Evolutionary conservation across 2,329 filamentous ascomycete genomes (phyloP).

Genomic region (Diaporthe ilicicola): DNA sequence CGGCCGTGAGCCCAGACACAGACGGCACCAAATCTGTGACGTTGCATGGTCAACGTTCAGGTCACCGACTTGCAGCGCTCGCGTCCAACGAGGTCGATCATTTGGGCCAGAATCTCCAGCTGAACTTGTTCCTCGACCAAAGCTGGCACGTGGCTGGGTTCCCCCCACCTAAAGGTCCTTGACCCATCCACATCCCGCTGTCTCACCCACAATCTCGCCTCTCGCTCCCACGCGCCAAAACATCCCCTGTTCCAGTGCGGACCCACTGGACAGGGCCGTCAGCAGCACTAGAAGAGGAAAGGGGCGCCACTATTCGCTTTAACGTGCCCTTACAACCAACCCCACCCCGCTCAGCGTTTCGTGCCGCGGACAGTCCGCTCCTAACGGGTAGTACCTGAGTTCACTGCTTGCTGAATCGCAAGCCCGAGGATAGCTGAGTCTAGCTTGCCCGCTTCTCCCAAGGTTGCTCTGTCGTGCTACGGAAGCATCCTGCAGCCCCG

Average conservation of each 20-base stretch:
- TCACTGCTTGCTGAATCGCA: constrained; percentile 15
- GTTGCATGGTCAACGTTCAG: constrained; percentile 16
- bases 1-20: constrained; percentile 8
- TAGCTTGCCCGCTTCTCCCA: neutral
- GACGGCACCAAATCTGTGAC: constrained; percentile 19
- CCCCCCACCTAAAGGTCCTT: neutral
- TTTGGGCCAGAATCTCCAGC: neutral
- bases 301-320: neutral
- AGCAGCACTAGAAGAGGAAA: constrained; percentile 23
- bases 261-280: constrained; percentile 20
- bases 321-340: constrained; percentile 7
- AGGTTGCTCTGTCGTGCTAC: constrained; percentile 12
- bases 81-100: neutral
- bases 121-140: neutral
- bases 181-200: constrained; percentile 20
- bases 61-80: constrained; percentile 1
- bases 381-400: constrained; percentile 2
- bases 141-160: neutral
- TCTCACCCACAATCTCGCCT: constrained; percentile 26
- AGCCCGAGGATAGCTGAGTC: neutral
- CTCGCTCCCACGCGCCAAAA: constrained; percentile 21
- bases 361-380: constrained; percentile 14
- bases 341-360: constrained; percentile 19
- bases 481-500: constrained; percentile 14
- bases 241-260: constrained; percentile 25